Percentiles rank a stretch among this genome's conserved stretches.
Evolutionary conservation across 495 filamentous ascomycete species (phyloP).

Genomic region (Penicillium cosmopolitanum): DNA sequence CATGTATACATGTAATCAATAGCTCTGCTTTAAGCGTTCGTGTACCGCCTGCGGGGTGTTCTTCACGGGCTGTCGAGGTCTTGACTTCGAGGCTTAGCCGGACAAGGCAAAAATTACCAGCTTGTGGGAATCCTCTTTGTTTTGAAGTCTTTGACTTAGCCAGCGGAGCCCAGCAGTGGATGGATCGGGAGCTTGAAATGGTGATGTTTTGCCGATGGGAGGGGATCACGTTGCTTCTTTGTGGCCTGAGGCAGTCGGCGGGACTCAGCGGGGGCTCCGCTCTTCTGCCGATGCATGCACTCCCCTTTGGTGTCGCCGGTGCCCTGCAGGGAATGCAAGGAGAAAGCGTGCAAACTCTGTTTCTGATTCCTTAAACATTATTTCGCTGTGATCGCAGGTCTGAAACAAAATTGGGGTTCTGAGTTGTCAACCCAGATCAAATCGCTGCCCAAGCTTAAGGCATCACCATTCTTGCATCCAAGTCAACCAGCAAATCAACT

Average conservation of each 20-base stretch:
- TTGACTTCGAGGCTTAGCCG: background rate
- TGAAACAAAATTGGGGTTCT: background rate
- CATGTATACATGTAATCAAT: conserved; percentile 2
- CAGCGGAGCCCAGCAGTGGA: background rate
- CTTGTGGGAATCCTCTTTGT: background rate
- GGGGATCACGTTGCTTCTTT: conserved; percentile 20
- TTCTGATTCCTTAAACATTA: background rate
- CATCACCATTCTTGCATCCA: background rate
- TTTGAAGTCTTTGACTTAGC: background rate
- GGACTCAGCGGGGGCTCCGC: conserved; percentile 1
- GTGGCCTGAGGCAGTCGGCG: conserved; percentile 15
- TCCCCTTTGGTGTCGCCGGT: background rate
- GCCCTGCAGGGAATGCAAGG: conserved; percentile 1
- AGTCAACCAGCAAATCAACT: conserved; percentile 1
- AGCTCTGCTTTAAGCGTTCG: conserved; percentile 10
- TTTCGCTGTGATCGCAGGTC: background rate
- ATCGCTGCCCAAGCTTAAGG: conserved; percentile 2
- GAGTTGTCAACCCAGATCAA: background rate
- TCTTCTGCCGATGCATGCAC: conserved; percentile 3
- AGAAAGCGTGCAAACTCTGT: background rate
- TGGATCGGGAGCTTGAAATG: background rate
- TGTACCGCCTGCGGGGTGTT: conserved; percentile 21
- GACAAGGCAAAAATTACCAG: background rate
- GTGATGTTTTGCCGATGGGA: conserved; percentile 15
- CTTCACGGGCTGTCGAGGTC: conserved; percentile 5